A percentile compares a stretch with the other conserved stretches of the same genome.
Conservation (phyloP, 352 stramenopile genomes). For the Phytophthora podocarpi region DNA sequence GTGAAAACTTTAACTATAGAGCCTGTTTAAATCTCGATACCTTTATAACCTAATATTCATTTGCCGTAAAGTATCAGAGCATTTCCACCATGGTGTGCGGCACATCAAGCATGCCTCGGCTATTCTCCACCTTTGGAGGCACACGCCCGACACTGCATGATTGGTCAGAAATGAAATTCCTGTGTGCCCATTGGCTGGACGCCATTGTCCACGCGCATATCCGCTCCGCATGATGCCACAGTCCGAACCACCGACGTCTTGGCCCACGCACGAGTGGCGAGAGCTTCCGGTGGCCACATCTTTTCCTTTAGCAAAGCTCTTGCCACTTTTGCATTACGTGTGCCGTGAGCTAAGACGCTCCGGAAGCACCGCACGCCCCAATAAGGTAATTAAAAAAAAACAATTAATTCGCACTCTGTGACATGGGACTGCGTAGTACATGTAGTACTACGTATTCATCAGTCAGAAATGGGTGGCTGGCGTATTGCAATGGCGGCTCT, state of each 20-base stretch:
- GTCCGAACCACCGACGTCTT: constrained; percentile 20
- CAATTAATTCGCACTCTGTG: constrained; percentile 3
- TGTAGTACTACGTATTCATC: too few species aligned
- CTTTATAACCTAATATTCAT: too few species aligned
- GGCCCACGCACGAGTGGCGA: constrained; percentile 9
- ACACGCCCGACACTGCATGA: constrained; percentile 8
- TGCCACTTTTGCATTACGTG: constrained; percentile 16
- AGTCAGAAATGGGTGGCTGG: constrained; percentile 3
- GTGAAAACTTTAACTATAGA: too few species aligned
- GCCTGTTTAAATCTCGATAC: too few species aligned
- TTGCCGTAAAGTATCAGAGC: too few species aligned
- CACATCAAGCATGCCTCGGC: constrained; percentile 13
- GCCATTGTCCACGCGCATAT: constrained; percentile 6
- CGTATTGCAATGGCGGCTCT: too few species aligned
- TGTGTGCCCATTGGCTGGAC: constrained; percentile 21
- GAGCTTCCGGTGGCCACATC: constrained; percentile 29
- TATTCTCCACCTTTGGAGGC: constrained; percentile 31
- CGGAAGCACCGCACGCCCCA: background rate
- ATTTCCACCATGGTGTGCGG: too few species aligned
- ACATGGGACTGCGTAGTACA: too few species aligned
- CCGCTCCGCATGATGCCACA: constrained; percentile 26
- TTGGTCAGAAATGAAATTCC: constrained; percentile 2
- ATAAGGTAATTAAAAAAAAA: constrained; percentile 14
- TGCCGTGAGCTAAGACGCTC: constrained; percentile 8
- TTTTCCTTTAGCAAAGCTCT: constrained; percentile 9